phyloP scores from a whole-genome alignment of 441 rosid species.

The Corymbia citriodora region DNA sequence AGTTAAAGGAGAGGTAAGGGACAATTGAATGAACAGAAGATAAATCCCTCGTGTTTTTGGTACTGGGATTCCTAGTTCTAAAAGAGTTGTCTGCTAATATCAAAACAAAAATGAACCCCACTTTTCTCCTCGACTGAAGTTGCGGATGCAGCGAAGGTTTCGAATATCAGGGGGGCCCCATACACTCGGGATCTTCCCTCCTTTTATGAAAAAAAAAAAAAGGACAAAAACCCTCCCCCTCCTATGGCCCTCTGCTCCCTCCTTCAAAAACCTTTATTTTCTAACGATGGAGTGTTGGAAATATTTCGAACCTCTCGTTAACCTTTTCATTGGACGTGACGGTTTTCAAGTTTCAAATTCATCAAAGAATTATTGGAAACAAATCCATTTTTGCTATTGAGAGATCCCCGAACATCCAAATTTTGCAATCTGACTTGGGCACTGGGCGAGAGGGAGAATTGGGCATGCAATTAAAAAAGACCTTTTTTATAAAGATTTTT shows the following conservation, averaged over 20 bases:
- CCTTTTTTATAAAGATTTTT: no score
- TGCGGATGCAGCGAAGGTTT: background rate
- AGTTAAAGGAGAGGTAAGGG: background rate
- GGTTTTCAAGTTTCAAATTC: background rate
- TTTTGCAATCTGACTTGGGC: no score
- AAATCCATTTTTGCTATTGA: background rate
- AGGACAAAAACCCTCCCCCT: no score
- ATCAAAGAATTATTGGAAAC: background rate
- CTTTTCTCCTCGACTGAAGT: background rate
- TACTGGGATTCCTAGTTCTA: background rate
- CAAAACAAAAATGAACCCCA: background rate
- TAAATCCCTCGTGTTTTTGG: background rate
- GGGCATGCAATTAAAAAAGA: no score
- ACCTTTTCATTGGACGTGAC: background rate
- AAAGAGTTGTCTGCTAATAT: background rate
- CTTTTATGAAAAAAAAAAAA: background rate
- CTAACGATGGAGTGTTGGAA: background rate
- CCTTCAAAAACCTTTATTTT: background rate
- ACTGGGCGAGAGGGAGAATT: no score
- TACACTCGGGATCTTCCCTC: background rate
- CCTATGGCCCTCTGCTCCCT: background rate
- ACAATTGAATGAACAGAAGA: background rate
- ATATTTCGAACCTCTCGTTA: background rate
- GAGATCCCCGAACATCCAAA: background rate
- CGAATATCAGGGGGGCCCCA: background rate